Conservation (phyloP, 108 stramenopile species). For the Pseudonitzschia pungens region DNA sequence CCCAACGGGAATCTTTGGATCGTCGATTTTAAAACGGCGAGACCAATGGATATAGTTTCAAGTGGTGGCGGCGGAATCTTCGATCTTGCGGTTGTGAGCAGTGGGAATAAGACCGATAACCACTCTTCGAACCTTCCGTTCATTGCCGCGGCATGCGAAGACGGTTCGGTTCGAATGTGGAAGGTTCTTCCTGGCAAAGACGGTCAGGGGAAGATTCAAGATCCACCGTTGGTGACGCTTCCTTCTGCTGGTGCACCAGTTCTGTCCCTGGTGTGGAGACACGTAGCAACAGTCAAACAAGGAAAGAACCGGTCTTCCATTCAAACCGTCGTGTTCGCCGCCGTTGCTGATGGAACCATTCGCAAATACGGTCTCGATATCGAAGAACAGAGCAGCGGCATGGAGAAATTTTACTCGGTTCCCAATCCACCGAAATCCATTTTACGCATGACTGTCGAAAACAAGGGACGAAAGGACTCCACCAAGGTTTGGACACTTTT, state of each 20-base stretch:
- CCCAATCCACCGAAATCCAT: constrained; percentile 29
- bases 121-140: constrained; percentile 24
- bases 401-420: constrained; percentile 12
- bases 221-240: constrained; percentile 64
- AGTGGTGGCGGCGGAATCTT: constrained; percentile 84
- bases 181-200: constrained; percentile 15
- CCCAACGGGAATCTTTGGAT: constrained; percentile 79
- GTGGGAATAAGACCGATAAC: not conserved
- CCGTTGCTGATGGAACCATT: constrained; percentile 92
- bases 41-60: constrained; percentile 48
- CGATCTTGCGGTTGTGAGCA: constrained; percentile 43
- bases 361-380: constrained; percentile 52
- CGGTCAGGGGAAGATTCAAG: constrained; percentile 14
- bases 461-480: constrained; percentile 55
- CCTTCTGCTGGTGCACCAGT: constrained; percentile 78
- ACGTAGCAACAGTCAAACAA: constrained; percentile 7
- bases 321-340: constrained; percentile 78
- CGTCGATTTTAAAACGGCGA: constrained; percentile 56
- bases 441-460: constrained; percentile 88
- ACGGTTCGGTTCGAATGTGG: constrained; percentile 83
- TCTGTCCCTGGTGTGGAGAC: constrained; percentile 80
- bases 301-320: constrained; percentile 18
- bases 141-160: constrained; percentile 65
- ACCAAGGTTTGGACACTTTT: constrained; percentile 88
- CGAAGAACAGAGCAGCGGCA: not conserved